A percentile compares a stretch with the other conserved stretches of the same genome.
These are phyloP conservation scores for Huntiella moniliformis DNA, from an alignment of 2,329 filamentous ascomycete genomes.

Conservation along the genomic window DNA sequence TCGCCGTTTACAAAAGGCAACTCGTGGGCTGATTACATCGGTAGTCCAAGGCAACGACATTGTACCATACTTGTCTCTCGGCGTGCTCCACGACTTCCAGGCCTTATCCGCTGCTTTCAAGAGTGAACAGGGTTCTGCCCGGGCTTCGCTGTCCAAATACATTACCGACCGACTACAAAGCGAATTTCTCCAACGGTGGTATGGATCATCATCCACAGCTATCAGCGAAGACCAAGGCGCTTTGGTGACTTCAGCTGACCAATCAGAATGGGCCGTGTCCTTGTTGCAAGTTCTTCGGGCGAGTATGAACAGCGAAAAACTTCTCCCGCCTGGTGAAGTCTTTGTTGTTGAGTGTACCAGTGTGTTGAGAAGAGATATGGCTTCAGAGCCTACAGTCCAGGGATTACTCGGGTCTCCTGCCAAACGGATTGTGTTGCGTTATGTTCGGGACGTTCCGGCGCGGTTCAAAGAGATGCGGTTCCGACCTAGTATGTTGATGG, in stretches of 20 bases:
- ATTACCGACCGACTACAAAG: slow-evolving; percentile 47
- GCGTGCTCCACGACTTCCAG: slow-evolving; percentile 57
- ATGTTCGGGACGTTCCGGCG: slow-evolving; percentile 51
- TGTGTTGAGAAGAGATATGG: slow-evolving; percentile 41
- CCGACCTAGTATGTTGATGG: slow-evolving; percentile 53
- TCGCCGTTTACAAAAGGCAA: slow-evolving; percentile 47
- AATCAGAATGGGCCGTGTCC: slow-evolving; percentile 43
- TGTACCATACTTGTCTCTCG: slow-evolving; percentile 55
- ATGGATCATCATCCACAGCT: slow-evolving; percentile 23
- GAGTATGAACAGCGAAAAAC: slow-evolving; percentile 49
- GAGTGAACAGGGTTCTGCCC: slow-evolving; percentile 47
- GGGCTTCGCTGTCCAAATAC: slow-evolving; percentile 44
- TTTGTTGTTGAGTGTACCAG: slow-evolving; percentile 51
- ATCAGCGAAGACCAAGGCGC: slow-evolving; percentile 13
- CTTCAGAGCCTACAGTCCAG: slow-evolving; percentile 3
- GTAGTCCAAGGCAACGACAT: slow-evolving; percentile 56
- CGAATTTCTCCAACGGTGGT: slow-evolving; percentile 44
- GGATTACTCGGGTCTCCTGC: slow-evolving; percentile 48
- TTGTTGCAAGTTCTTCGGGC: slow-evolving; percentile 47
- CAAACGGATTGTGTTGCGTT: slow-evolving; percentile 48
- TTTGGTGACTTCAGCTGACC: slow-evolving; percentile 32
- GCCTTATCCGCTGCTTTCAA: slow-evolving; percentile 55
- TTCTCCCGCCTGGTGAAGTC: slow-evolving; percentile 59
- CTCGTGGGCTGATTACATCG: slow-evolving; percentile 55
- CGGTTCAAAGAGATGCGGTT: slow-evolving; percentile 54